Evolutionary conservation across 108 stramenopile species (phyloP).

Genomic region (Pseudonitzschia delicatissima): DNA sequence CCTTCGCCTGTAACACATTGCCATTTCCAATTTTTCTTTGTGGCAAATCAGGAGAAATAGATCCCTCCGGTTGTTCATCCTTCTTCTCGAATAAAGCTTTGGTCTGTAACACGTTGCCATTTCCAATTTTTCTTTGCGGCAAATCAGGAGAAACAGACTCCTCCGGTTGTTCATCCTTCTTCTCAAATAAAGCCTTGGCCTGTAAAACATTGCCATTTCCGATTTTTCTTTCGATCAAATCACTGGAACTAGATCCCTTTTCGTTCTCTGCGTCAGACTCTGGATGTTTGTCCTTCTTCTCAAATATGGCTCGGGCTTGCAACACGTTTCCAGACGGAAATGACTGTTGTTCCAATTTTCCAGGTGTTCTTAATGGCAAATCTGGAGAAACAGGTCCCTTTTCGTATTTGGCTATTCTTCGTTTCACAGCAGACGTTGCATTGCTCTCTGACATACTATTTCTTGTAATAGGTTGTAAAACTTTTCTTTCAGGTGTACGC

Average conservation of each 20-base stretch:
- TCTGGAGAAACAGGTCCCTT: slow-evolving; percentile 6
- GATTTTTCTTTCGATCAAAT: no score
- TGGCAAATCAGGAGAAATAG: no score
- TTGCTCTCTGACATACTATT: slow-evolving; percentile 6
- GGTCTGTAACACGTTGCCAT: no score
- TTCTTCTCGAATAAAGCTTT: slow-evolving; percentile 4
- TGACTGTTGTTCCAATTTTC: neutral
- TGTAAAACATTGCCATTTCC: no score
- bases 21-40: no score
- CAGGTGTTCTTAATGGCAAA: neutral
- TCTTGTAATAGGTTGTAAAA: neutral
- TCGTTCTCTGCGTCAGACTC: neutral
- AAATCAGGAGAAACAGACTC: no score
- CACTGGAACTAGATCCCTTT: no score
- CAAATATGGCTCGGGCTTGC: slow-evolving; percentile 10
- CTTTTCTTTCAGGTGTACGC: neutral
- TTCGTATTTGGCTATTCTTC: slow-evolving; percentile 23
- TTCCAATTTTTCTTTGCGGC: no score
- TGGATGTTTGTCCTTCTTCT: neutral
- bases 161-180: neutral
- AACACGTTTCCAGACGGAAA: neutral
- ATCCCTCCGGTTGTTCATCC: neutral
- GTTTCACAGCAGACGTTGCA: slow-evolving; percentile 21
- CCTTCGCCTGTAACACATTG: no score
- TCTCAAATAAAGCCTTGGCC: slow-evolving; percentile 9